Evolutionary conservation across 2,329 filamentous ascomycete species (phyloP).

Genomic region (Cordyceps fumosorosea): DNA sequence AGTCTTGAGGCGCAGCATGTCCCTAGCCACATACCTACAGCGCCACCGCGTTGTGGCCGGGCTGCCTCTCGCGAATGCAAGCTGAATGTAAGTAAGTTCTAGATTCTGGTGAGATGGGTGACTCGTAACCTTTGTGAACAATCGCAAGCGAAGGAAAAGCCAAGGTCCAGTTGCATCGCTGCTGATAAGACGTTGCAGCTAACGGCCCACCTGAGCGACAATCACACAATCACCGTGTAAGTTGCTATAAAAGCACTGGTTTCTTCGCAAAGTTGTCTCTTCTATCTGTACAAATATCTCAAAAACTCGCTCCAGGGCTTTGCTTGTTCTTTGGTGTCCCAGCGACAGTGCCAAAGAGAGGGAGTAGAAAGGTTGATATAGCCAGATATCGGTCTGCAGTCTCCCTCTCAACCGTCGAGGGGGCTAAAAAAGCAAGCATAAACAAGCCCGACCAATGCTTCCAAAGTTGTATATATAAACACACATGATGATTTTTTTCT

Average conservation of each 20-base stretch:
- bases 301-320: neutral
- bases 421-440: neutral
- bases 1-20: neutral
- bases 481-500: neutral
- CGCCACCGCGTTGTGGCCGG: neutral
- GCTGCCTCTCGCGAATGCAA: neutral
- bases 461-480: neutral
- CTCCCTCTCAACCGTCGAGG: neutral
- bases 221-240: neutral
- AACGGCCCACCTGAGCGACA: neutral
- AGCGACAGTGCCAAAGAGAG: neutral
- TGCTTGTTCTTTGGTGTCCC: neutral
- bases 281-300: conserved; percentile 2
- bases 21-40: neutral
- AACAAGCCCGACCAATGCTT: neutral
- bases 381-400: neutral
- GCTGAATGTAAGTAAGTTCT: neutral
- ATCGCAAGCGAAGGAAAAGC: neutral
- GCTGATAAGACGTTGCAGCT: neutral
- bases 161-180: neutral
- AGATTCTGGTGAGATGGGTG: neutral
- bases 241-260: neutral
- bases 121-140: too few species aligned
- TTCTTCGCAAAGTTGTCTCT: conserved; percentile 1
- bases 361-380: neutral